Conservation (phyloP, 2,329 filamentous ascomycete species). For the Alternaria alternata region DNA sequence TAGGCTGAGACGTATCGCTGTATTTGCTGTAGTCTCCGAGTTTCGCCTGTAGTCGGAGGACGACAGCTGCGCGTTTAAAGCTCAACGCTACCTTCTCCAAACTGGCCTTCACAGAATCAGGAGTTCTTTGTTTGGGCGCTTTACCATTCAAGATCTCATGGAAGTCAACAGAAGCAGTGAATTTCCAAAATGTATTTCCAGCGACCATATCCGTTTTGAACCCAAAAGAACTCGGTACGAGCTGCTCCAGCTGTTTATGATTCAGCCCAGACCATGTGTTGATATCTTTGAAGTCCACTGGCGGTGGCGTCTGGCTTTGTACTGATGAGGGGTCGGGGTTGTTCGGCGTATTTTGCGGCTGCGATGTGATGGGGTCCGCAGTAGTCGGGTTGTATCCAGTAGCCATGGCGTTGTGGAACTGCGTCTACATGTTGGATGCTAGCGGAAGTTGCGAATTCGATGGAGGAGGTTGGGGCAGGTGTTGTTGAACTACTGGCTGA, state of each 20-base stretch:
- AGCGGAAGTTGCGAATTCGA: not conserved
- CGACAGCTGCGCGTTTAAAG: slow-evolving; percentile 3
- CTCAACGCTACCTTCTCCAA: not conserved
- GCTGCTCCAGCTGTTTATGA: too few relatives aligned
- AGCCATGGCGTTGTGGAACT: not conserved
- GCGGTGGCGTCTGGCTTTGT: too few relatives aligned
- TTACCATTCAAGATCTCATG: not conserved
- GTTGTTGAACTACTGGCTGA: not conserved
- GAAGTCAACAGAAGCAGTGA: not conserved
- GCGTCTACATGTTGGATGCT: not conserved
- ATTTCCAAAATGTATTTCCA: too few relatives aligned
- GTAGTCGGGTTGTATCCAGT: not conserved
- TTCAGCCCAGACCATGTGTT: too few relatives aligned
- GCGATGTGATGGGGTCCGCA: too few relatives aligned
- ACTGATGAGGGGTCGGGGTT: too few relatives aligned
- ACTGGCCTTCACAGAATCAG: not conserved
- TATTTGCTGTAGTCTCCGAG: not conserved
- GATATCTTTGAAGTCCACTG: too few relatives aligned
- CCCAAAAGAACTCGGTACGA: too few relatives aligned
- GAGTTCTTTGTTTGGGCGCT: too few relatives aligned
- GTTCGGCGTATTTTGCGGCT: not conserved
- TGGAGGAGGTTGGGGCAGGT: not conserved
- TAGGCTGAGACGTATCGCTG: too few relatives aligned
- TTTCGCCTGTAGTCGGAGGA: slow-evolving; percentile 9
- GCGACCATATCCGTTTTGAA: too few relatives aligned